Conservation (phyloP, 805 yeast species). For the Suhomyces faveliae region DNA sequence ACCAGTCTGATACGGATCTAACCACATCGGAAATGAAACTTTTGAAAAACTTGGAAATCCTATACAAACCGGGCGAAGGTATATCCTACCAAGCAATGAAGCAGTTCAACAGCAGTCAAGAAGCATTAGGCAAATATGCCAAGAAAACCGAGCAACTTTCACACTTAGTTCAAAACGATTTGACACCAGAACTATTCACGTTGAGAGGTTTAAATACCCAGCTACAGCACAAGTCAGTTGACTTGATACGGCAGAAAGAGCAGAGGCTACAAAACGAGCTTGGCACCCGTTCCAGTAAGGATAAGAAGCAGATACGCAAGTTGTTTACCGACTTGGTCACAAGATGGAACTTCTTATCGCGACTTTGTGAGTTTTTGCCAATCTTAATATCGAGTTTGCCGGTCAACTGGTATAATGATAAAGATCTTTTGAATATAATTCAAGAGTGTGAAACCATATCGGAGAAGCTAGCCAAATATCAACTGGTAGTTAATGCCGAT, state of each 20-base stretch:
- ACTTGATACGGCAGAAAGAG: slow-evolving; percentile 11
- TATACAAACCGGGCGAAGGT: slow-evolving; percentile 15
- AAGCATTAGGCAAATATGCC: slow-evolving; percentile 2
- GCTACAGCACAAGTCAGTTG: slow-evolving; percentile 7
- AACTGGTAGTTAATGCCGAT: slow-evolving; percentile 16
- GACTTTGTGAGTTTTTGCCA: slow-evolving; percentile 31
- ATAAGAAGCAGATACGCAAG: slow-evolving; percentile 6
- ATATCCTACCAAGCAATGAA: slow-evolving; percentile 15
- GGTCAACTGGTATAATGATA: slow-evolving; percentile 37
- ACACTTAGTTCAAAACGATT: slow-evolving; percentile 5
- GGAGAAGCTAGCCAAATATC: slow-evolving; percentile 17
- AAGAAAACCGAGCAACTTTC: slow-evolving; percentile 7
- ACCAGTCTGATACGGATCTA: slow-evolving; percentile 25
- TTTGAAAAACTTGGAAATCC: slow-evolving; percentile 19
- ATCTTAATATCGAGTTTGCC: slow-evolving; percentile 33
- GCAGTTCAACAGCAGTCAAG: slow-evolving; percentile 7
- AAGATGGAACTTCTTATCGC: slow-evolving; percentile 18
- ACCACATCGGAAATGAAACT: slow-evolving; percentile 28
- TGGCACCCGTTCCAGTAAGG: slow-evolving; percentile 3
- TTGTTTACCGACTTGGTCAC: slow-evolving; percentile 12
- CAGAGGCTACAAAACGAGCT: slow-evolving; percentile 7
- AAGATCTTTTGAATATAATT: slow-evolving; percentile 24
- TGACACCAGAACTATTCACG: slow-evolving; percentile 19
- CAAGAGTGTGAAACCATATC: slow-evolving; percentile 26
- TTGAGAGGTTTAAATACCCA: slow-evolving; percentile 14